Evolutionary conservation across 2,329 filamentous ascomycete species (phyloP), one percentile per base, ranked within the genome.

Genomic region (Zymoseptoria passerinii): DNA sequence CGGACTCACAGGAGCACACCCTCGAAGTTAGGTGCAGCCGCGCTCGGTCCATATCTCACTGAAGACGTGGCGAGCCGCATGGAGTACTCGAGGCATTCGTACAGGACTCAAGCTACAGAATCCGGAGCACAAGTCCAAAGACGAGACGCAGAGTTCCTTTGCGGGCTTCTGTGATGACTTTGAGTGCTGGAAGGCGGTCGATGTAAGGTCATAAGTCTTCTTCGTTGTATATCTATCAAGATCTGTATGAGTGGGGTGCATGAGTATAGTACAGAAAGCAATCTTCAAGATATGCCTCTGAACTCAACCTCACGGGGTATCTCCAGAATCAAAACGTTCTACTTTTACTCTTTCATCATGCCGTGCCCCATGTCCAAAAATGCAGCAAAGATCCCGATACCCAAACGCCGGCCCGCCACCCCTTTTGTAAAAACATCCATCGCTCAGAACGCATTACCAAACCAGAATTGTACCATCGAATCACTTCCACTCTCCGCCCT

Each of bases 401-500:
- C 35, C 35, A n/a, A 44, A n/a, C 13, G n/a, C 35, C 23, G 2
- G 35, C 35, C 23, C 4, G 35, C 35, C 35, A 44, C 5, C 35
- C 35, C 35, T 16, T 44, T 10, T 44, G 13, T 16, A 52, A 27
- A 28, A 3, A 9, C 29, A 44, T 44, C 53, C 20, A 44, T 55
- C 53, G 53, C 53, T 55, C 44, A 27, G 53, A 50, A 55, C 53
- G 53, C 44, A 50, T 44, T 28, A 48, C 8, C 18, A 27, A n/a
- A 48, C 29, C 8, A 10, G 49, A 27, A 28, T 18, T n/a, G 16
- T 16, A 3, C 5, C 44, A 4, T 9, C 8, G n/a, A 23, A n/a
- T 23, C 20, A 40, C 48, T 48, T 13, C 19, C 16, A 16, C 23
- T 7, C 9, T 8, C 23, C 53, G 6, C 1, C 44, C 4, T 13